Conservation (phyloP, 1,284 basidiomycete species). For the Takashimella koratensis region DNA sequence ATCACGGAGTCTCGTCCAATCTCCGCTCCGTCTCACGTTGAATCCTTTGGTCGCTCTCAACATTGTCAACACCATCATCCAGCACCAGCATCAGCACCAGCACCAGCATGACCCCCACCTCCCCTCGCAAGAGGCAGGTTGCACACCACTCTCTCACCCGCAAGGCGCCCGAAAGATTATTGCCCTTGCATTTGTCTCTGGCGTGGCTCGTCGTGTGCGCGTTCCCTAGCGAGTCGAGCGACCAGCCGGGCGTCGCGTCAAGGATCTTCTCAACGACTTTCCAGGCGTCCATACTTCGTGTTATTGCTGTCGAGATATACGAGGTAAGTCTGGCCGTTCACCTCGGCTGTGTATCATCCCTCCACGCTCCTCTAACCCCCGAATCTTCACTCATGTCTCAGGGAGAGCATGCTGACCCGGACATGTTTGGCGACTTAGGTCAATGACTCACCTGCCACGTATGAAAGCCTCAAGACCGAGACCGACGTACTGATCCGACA, state of each 20-base stretch:
- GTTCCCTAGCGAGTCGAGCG: slow-evolving; percentile 6
- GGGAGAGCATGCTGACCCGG: too few relatives aligned
- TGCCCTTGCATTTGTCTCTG: slow-evolving; percentile 36
- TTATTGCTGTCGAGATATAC: slow-evolving; percentile 33
- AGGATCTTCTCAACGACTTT: slow-evolving; percentile 29
- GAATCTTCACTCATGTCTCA: too few relatives aligned
- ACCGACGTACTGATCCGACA: slow-evolving; percentile 27
- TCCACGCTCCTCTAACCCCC: too few relatives aligned
- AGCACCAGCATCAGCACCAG: neutral
- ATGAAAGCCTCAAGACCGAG: slow-evolving; percentile 16
- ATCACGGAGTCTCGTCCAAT: too few relatives aligned
- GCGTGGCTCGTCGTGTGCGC: slow-evolving; percentile 28
- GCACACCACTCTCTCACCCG: neutral
- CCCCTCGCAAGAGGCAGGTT: neutral
- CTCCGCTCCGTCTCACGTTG: too few relatives aligned
- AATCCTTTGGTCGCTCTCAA: slow-evolving; percentile 9
- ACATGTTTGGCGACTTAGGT: slow-evolving; percentile 16
- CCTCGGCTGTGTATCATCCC: too few relatives aligned
- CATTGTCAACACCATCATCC: neutral
- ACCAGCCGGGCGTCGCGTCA: slow-evolving; percentile 18
- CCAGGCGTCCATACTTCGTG: slow-evolving; percentile 24
- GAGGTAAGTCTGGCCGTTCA: slow-evolving; percentile 27
- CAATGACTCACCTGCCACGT: slow-evolving; percentile 25
- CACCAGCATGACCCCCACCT: too few relatives aligned
- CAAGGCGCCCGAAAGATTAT: neutral